These are phyloP conservation scores for Scenedesmus sp. DNA, from an alignment of 163 green algal species.

Conservation along the genomic window DNA sequence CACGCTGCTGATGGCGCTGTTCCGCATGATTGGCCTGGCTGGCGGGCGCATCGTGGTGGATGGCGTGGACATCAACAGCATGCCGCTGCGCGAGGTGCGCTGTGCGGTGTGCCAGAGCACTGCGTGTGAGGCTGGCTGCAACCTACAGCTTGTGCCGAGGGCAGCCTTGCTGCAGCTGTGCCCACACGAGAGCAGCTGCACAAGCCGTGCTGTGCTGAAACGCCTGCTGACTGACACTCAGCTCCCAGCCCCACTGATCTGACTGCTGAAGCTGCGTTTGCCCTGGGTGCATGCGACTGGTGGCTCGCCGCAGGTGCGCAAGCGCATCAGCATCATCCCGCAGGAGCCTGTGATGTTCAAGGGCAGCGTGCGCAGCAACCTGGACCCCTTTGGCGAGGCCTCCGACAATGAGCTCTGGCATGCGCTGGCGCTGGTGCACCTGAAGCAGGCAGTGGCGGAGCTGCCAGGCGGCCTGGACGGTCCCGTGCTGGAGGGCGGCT, in stretches of 20 bases:
- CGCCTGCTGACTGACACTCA: too few relatives aligned
- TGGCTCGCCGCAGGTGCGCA: constrained; percentile 65
- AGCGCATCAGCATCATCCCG: constrained; percentile 68
- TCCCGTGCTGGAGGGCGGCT: constrained; percentile 74
- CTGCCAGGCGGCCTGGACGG: constrained; percentile 68
- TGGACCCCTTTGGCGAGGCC: constrained; percentile 79
- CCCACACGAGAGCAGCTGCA: not conserved
- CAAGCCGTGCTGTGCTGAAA: not conserved
- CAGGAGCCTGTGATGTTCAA: constrained; percentile 83
- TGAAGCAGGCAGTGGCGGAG: constrained; percentile 65
- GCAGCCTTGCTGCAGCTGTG: too few relatives aligned
- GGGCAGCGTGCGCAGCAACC: constrained; percentile 80
- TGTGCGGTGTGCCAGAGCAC: not conserved
- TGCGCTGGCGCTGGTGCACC: constrained; percentile 79
- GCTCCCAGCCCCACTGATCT: too few relatives aligned
- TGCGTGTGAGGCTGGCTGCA: too few relatives aligned
- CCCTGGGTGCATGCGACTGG: too few relatives aligned
- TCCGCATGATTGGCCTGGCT: constrained; percentile 76
- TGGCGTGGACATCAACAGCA: constrained; percentile 63
- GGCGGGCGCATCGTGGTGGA: constrained; percentile 67
- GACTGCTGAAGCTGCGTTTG: too few relatives aligned
- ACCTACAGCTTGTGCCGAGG: not conserved
- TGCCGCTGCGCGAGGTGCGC: constrained; percentile 63
- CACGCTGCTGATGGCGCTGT: constrained; percentile 79
- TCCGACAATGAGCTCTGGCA: constrained; percentile 83